Percentiles rank a stretch among this genome's conserved stretches.
These are phyloP conservation scores for Theobroma grandiflorum DNA, from an alignment of 441 rosid species.

Conservation along the genomic window DNA sequence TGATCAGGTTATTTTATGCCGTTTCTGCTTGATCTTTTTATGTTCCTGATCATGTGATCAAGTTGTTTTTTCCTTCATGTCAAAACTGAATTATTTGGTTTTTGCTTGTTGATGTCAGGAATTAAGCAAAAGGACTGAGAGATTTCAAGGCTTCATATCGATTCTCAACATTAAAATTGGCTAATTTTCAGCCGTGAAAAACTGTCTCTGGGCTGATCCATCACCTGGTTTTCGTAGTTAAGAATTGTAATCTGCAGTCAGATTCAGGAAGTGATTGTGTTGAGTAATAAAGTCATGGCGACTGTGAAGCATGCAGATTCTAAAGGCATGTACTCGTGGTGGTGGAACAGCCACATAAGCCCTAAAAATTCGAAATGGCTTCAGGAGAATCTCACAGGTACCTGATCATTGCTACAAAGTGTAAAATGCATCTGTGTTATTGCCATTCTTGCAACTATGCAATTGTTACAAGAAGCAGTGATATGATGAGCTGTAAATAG, in stretches of 20 bases:
- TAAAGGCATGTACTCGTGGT: slow-evolving; percentile 86
- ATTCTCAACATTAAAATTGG: slow-evolving; percentile 14
- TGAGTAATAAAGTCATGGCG: slow-evolving; percentile 65
- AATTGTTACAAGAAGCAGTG: background rate
- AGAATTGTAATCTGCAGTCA: background rate
- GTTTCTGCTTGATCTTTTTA: slow-evolving; percentile 18
- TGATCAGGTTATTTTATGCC: slow-evolving; percentile 40
- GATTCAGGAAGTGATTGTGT: slow-evolving; percentile 27
- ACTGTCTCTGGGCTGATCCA: slow-evolving; percentile 24
- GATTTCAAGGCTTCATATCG: slow-evolving; percentile 5
- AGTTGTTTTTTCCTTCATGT: slow-evolving; percentile 13
- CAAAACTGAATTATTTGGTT: slow-evolving; percentile 26
- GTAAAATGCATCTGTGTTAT: background rate
- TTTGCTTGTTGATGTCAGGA: slow-evolving; percentile 27
- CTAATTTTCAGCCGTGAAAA: background rate
- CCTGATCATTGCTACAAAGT: slow-evolving; percentile 8
- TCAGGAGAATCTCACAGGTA: slow-evolving; percentile 96
- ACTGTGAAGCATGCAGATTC: slow-evolving; percentile 48
- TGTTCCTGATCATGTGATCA: slow-evolving; percentile 28
- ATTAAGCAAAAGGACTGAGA: slow-evolving; percentile 22
- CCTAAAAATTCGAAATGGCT: slow-evolving; percentile 99
- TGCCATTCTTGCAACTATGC: background rate
- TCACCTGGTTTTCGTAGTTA: slow-evolving; percentile 23
- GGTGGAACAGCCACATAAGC: slow-evolving; percentile 98
- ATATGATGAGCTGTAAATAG: slow-evolving; percentile 13